Percentiles rank a stretch among this genome's conserved stretches.
Evolutionary conservation across 1,139 yeast genomes (phyloP).

Genomic region (Kodamaea fungicola): DNA sequence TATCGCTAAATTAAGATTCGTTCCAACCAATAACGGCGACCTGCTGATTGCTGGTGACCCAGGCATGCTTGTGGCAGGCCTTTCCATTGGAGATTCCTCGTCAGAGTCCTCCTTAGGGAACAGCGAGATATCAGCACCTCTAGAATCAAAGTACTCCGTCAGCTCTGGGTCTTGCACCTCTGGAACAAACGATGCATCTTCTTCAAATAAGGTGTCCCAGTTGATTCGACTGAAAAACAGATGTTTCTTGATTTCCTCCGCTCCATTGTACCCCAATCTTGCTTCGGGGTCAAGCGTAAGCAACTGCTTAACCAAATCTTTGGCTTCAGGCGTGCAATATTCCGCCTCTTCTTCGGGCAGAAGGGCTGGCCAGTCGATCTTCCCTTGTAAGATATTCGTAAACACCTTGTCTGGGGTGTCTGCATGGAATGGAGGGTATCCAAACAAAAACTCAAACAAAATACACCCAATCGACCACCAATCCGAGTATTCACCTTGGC

Average conservation of each 20-base stretch:
- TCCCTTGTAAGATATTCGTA: slow-evolving; percentile 68
- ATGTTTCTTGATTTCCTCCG: slow-evolving; percentile 74
- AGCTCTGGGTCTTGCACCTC: slow-evolving; percentile 74
- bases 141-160: slow-evolving; percentile 84
- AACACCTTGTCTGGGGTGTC: slow-evolving; percentile 78
- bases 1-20: not conserved
- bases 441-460: slow-evolving; percentile 85
- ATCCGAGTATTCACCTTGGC: slow-evolving; percentile 85
- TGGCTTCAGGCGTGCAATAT: slow-evolving; percentile 64
- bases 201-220: slow-evolving; percentile 74
- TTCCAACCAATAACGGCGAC: slow-evolving; percentile 4
- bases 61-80: slow-evolving; percentile 4
- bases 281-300: slow-evolving; percentile 59
- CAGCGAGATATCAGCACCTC: slow-evolving; percentile 77
- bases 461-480: slow-evolving; percentile 99
- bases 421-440: slow-evolving; percentile 94
- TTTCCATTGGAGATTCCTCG: slow-evolving; percentile 13
- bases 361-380: slow-evolving; percentile 80
- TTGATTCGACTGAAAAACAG: slow-evolving; percentile 68
- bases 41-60: slow-evolving; percentile 18
- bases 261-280: slow-evolving; percentile 75
- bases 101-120: slow-evolving; percentile 55
- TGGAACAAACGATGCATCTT: slow-evolving; percentile 85
- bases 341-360: slow-evolving; percentile 46
- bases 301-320: slow-evolving; percentile 64